phyloP scores from a whole-genome alignment of 164 flowering plant genomes.

The Chimonanthus praecox region DNA sequence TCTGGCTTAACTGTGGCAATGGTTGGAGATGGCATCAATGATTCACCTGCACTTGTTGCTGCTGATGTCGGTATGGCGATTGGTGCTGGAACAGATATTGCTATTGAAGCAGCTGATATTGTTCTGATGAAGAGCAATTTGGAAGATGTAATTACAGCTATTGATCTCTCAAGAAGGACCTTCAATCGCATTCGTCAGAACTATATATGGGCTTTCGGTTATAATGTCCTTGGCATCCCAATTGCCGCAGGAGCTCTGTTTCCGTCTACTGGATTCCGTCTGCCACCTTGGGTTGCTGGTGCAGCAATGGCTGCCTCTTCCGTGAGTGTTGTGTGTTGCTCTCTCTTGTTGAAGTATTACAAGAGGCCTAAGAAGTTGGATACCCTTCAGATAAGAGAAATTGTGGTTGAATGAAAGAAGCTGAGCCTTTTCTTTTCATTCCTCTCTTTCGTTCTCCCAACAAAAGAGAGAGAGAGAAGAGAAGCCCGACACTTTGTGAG shows the following conservation, averaged over 20 bases:
- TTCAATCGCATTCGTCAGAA: slow-evolving; percentile 54
- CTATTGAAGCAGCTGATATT: slow-evolving; percentile 84
- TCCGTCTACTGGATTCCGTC: slow-evolving; percentile 51
- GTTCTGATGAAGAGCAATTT: slow-evolving; percentile 79
- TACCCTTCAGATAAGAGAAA: slow-evolving; percentile 37
- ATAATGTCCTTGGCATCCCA: slow-evolving; percentile 63
- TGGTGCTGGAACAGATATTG: slow-evolving; percentile 83
- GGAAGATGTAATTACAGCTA: slow-evolving; percentile 77
- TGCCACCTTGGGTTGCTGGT: slow-evolving; percentile 86
- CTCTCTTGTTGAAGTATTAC: slow-evolving; percentile 59
- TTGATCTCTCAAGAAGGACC: slow-evolving; percentile 68
- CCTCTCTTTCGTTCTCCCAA: too few relatives aligned
- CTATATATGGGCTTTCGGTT: slow-evolving; percentile 76
- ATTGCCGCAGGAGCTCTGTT: slow-evolving; percentile 68
- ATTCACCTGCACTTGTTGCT: slow-evolving; percentile 83
- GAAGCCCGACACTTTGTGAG: too few relatives aligned
- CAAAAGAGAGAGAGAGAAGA: too few relatives aligned
- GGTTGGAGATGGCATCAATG: slow-evolving; percentile 90
- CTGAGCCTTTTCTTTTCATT: too few relatives aligned
- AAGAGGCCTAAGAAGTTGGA: slow-evolving; percentile 49
- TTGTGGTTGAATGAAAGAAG: slow-evolving; percentile 31
- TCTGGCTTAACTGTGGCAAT: slow-evolving; percentile 57
- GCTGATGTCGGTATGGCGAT: slow-evolving; percentile 85
- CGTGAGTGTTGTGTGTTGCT: slow-evolving; percentile 64
- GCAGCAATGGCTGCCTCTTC: slow-evolving; percentile 91